These are phyloP conservation scores for Nematodospora anomalae DNA, from an alignment of 1,139 yeast species.

Conservation along the genomic window DNA sequence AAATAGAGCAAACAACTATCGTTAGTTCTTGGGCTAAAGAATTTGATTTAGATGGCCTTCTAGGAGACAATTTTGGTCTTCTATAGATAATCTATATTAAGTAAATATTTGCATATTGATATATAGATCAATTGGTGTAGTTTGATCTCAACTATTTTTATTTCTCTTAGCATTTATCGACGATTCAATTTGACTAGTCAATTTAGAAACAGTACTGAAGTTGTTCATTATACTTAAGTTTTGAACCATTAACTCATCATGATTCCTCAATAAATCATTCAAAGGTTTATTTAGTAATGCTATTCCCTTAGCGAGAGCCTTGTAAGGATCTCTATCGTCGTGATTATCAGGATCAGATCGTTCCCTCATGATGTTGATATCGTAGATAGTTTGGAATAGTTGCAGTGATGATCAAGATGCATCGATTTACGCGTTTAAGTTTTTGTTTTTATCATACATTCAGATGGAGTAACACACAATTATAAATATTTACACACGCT, in stretches of 20 bases:
- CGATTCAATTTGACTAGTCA: slow-evolving; percentile 8
- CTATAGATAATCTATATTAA: slow-evolving; percentile 2
- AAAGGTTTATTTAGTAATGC: slow-evolving; percentile 25
- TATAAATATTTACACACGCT: neutral
- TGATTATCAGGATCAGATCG: slow-evolving; percentile 1
- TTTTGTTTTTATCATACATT: neutral
- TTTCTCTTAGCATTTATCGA: neutral
- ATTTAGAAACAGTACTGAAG: slow-evolving; percentile 18
- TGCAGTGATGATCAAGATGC: too few species aligned
- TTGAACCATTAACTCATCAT: slow-evolving; percentile 29
- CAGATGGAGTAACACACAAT: neutral
- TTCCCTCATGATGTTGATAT: too few species aligned
- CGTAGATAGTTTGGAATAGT: too few species aligned
- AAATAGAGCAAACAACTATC: slow-evolving; percentile 73
- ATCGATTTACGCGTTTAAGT: slow-evolving; percentile 2
- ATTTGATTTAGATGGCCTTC: slow-evolving; percentile 84
- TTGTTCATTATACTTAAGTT: slow-evolving; percentile 26
- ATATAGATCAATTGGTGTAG: slow-evolving; percentile 1
- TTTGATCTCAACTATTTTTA: too few species aligned
- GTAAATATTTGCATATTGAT: neutral
- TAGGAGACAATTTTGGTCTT: slow-evolving; percentile 43
- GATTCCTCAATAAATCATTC: slow-evolving; percentile 24
- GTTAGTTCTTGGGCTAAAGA: slow-evolving; percentile 94
- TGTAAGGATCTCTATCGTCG: slow-evolving; percentile 23
- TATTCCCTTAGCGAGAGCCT: slow-evolving; percentile 22